phyloP scores from a whole-genome alignment of 2,329 filamentous ascomycete species.

The Amauroascus niger region DNA sequence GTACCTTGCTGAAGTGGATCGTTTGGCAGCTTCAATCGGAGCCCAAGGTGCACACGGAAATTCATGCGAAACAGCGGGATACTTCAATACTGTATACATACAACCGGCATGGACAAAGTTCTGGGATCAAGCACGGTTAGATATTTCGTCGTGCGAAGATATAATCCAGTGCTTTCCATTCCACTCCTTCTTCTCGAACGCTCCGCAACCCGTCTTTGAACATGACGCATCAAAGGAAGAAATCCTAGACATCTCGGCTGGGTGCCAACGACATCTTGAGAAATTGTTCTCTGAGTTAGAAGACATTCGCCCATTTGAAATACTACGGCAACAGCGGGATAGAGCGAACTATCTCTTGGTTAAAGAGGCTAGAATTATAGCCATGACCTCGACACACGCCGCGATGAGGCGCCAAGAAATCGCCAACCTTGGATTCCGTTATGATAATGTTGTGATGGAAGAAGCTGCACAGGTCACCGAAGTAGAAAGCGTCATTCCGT shows the following conservation, averaged over 20 bases:
- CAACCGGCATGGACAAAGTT: slow-evolving; percentile 83
- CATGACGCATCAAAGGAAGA: slow-evolving; percentile 53
- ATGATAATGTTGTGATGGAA: slow-evolving; percentile 97
- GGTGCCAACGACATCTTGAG: slow-evolving; percentile 79
- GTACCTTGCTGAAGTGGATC: slow-evolving; percentile 73
- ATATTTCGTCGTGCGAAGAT: slow-evolving; percentile 49
- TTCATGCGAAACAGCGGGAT: slow-evolving; percentile 91
- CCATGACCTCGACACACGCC: slow-evolving; percentile 97
- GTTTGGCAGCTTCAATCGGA: slow-evolving; percentile 71
- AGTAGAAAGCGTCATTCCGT: slow-evolving; percentile 89
- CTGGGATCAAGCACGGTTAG: slow-evolving; percentile 52
- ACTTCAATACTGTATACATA: slow-evolving; percentile 90
- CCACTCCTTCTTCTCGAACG: slow-evolving; percentile 73
- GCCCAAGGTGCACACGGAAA: slow-evolving; percentile 91
- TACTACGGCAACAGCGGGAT: slow-evolving; percentile 75
- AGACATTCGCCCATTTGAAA: slow-evolving; percentile 90
- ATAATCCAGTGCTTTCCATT: slow-evolving; percentile 76
- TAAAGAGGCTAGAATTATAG: slow-evolving; percentile 92
- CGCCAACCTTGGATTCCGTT: slow-evolving; percentile 82
- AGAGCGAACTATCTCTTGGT: slow-evolving; percentile 93
- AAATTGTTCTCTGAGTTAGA: slow-evolving; percentile 88
- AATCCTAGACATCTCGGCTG: slow-evolving; percentile 65
- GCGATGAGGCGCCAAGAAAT: slow-evolving; percentile 91
- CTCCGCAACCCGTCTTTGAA: slow-evolving; percentile 77
- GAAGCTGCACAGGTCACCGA: slow-evolving; percentile 97